These are phyloP conservation scores for Pseudogymnoascus sp. DNA, from an alignment of 2,329 filamentous ascomycete genomes.

Conservation along the genomic window DNA sequence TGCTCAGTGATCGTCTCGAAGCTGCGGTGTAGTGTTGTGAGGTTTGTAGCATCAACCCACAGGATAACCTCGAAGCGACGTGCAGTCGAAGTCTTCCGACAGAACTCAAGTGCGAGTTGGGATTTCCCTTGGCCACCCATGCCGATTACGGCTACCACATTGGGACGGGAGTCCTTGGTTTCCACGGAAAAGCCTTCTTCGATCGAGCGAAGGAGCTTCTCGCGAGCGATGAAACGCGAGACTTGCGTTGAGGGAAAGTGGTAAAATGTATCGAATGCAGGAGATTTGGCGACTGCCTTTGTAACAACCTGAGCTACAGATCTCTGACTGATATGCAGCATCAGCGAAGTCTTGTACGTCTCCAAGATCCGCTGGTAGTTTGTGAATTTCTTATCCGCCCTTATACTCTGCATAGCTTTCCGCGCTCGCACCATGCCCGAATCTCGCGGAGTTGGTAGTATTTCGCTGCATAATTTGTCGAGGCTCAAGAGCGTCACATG, in stretches of 20 bases:
- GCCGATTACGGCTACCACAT: slow-evolving; percentile 17
- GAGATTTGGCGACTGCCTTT: background rate
- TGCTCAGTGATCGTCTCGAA: slow-evolving; percentile 14
- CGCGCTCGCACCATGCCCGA: background rate
- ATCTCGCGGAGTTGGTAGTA: background rate
- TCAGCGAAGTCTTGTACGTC: background rate
- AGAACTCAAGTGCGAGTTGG: slow-evolving; percentile 21
- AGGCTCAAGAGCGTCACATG: background rate
- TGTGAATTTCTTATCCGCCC: background rate
- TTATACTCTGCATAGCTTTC: background rate
- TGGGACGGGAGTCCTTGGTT: background rate
- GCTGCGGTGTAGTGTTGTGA: slow-evolving; percentile 13
- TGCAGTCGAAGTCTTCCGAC: slow-evolving; percentile 10
- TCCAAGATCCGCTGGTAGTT: background rate
- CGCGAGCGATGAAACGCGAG: slow-evolving; percentile 17
- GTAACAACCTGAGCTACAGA: background rate
- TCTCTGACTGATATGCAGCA: background rate
- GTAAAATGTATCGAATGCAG: background rate
- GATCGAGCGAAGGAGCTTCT: slow-evolving; percentile 17
- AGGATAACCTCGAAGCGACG: slow-evolving; percentile 14
- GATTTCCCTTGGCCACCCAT: slow-evolving; percentile 23
- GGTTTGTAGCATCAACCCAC: slow-evolving; percentile 20
- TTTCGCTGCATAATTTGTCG: background rate
- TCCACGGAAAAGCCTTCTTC: slow-evolving; percentile 8
- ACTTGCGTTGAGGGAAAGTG: background rate